A percentile compares a stretch with the other conserved stretches of the same genome.
phyloP scores from a whole-genome alignment of 345 rosid species.

The Lepidium sativum region DNA sequence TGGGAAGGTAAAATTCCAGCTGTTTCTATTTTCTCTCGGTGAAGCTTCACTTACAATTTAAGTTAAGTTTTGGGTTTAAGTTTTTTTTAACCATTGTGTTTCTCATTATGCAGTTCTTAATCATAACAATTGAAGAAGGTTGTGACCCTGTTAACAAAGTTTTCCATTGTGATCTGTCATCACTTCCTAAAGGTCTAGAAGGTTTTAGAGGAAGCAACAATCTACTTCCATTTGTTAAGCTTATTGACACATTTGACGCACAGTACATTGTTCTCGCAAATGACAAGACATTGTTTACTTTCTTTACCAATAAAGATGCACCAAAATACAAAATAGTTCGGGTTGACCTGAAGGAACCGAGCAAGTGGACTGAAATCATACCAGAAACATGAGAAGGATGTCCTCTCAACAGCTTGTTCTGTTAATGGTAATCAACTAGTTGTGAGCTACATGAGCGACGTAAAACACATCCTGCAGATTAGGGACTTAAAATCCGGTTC shows the following conservation, averaged over 20 bases:
- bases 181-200: constrained; percentile 55
- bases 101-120: constrained; percentile 51
- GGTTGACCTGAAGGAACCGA: constrained; percentile 72
- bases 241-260: constrained; percentile 64
- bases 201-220: constrained; percentile 41
- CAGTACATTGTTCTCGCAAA: constrained; percentile 56
- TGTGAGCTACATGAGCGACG: constrained; percentile 80
- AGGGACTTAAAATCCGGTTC: constrained; percentile 76
- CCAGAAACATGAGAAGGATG: constrained; percentile 78
- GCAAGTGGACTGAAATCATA: constrained; percentile 62
- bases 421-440: constrained; percentile 63
- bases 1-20: constrained; percentile 53
- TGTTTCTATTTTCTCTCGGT: background rate
- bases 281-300: constrained; percentile 66
- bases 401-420: constrained; percentile 58
- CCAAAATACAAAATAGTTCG: constrained; percentile 75
- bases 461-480: constrained; percentile 65
- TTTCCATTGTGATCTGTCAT: constrained; percentile 61
- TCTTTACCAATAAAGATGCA: constrained; percentile 73
- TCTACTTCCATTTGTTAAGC: constrained; percentile 69
- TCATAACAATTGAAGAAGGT: constrained; percentile 43
- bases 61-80: background rate
- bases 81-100: background rate
- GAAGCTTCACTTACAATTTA: background rate
- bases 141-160: constrained; percentile 85